Evolutionary conservation across 2,329 filamentous ascomycete species (phyloP).

Genomic region (Trichoderma sp.): DNA sequence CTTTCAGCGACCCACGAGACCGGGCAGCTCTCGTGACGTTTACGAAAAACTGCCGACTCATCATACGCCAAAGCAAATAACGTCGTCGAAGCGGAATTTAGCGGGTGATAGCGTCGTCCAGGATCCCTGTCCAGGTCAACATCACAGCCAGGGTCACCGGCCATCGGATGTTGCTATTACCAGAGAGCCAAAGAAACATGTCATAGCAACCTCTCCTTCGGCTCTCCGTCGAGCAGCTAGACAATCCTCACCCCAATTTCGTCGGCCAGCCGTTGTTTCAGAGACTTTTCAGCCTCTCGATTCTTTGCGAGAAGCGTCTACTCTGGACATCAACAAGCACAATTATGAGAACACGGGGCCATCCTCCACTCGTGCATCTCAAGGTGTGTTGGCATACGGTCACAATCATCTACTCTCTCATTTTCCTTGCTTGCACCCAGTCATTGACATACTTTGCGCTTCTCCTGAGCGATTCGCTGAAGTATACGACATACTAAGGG

Average conservation of each 20-base stretch:
- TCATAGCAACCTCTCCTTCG: conserved; percentile 22
- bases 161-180: conserved; percentile 6
- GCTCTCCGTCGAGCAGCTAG: conserved; percentile 22
- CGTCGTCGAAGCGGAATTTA: conserved; percentile 13
- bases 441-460: conserved; percentile 7
- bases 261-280: conserved; percentile 34
- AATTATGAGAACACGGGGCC: conserved; percentile 3
- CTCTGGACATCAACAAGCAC: neutral
- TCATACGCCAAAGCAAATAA: conserved; percentile 28
- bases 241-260: conserved; percentile 25
- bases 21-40: conserved; percentile 24
- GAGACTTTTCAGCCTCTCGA: conserved; percentile 39
- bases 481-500: conserved; percentile 2
- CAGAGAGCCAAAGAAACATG: conserved; percentile 13
- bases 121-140: conserved; percentile 23
- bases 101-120: conserved; percentile 24
- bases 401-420: neutral
- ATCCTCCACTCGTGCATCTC: neutral
- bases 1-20: neutral
- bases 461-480: neutral
- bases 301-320: conserved; percentile 35
- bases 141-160: conserved; percentile 14
- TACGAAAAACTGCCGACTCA: conserved; percentile 34
- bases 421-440: neutral
- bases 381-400: conserved; percentile 18